A percentile compares a stretch with the other conserved stretches of the same genome.
Evolutionary conservation across 2,329 filamentous ascomycete species (phyloP).

Genomic region (Apiospora kogelbergensis): DNA sequence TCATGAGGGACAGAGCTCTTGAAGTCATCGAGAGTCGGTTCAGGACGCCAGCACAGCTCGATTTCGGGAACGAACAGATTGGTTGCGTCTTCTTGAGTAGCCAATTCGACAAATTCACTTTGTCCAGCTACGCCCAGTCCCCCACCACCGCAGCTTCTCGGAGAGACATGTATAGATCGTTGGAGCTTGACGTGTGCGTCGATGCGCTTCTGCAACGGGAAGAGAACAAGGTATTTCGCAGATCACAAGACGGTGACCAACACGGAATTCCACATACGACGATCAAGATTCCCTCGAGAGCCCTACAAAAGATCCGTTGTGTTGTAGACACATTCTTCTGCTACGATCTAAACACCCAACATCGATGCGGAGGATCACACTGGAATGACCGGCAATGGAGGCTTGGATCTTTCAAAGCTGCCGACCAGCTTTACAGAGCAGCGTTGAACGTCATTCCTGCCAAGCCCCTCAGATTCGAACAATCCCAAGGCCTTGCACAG

Average conservation of each 20-base stretch:
- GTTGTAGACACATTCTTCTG: neutral
- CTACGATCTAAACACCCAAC: neutral
- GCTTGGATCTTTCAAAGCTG: neutral
- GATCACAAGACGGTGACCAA: neutral
- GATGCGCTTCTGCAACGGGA: neutral
- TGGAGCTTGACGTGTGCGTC: neutral
- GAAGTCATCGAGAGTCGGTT: neutral
- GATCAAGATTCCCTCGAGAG: neutral
- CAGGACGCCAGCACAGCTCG: neutral
- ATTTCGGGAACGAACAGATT: neutral
- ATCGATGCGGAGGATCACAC: neutral
- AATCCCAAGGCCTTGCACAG: neutral
- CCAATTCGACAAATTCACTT: neutral
- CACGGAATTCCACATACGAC: neutral
- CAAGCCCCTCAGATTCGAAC: neutral
- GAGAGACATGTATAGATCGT: no score
- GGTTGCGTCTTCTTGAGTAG: neutral
- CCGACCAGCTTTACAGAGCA: neutral
- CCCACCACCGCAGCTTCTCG: no score
- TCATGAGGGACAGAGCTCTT: no score
- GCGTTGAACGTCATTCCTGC: neutral
- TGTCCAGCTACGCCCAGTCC: neutral
- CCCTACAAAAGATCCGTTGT: neutral
- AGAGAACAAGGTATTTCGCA: neutral
- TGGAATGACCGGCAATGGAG: neutral